phyloP scores from a whole-genome alignment of 768 basidiomycete species.

The Saitozyma podzolica region DNA sequence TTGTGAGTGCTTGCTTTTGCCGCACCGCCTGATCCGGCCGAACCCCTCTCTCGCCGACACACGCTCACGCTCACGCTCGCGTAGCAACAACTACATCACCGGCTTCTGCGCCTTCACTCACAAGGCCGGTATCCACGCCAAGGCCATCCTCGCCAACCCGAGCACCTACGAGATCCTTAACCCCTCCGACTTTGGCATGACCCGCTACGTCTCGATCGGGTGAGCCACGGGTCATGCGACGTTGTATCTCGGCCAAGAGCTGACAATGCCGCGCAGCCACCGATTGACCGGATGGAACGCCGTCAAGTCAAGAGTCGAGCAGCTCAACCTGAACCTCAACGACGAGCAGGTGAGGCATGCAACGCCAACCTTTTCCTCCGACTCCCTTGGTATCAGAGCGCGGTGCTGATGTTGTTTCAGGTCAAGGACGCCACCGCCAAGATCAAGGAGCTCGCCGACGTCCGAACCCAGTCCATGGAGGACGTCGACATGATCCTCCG shows the following conservation, averaged over 20 bases:
- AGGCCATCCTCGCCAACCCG: slow-evolving; percentile 99
- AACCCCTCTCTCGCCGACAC: neutral
- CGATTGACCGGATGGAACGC: slow-evolving; percentile 99
- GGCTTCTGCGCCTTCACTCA: slow-evolving; percentile 99
- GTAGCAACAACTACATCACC: slow-evolving; percentile 60
- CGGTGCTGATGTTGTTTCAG: slow-evolving; percentile 51
- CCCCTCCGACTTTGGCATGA: slow-evolving; percentile 98
- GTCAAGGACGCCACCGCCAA: slow-evolving; percentile 98
- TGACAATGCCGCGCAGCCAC: slow-evolving; percentile 59
- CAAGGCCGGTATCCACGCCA: slow-evolving; percentile 99
- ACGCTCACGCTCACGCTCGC: slow-evolving; percentile 14
- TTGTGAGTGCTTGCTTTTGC: slow-evolving; percentile 57
- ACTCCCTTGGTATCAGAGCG: neutral
- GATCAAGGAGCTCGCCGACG: slow-evolving; percentile 99
- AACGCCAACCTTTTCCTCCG: no score
- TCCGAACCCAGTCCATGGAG: slow-evolving; percentile 97
- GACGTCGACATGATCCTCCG: slow-evolving; percentile 96
- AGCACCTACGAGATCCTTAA: slow-evolving; percentile 98
- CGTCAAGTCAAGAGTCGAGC: slow-evolving; percentile 98
- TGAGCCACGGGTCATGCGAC: slow-evolving; percentile 14
- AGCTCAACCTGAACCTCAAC: slow-evolving; percentile 81
- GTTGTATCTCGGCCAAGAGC: neutral
- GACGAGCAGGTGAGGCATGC: slow-evolving; percentile 72
- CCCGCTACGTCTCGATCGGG: slow-evolving; percentile 95
- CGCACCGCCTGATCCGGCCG: neutral